Evolutionary conservation across 2,329 filamentous ascomycete genomes (phyloP), one percentile per base, ranked within the genome.

Genomic region (Curvularia lunata): DNA sequence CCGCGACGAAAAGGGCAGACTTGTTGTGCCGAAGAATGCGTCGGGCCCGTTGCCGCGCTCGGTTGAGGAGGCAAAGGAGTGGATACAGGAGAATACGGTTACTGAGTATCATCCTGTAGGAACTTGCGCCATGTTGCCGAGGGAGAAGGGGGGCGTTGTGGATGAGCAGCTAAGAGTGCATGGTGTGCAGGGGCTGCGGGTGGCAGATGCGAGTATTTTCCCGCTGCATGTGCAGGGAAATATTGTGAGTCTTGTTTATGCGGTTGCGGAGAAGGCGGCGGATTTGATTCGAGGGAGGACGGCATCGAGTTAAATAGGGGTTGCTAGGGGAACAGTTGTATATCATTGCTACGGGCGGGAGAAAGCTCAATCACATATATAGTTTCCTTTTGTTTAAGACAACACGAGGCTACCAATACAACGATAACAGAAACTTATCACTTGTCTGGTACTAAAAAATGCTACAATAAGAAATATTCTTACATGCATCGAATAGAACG

Each of bases 71-170:
- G 65, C 63, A 1, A 67, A 63, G 32, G n/a, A 34, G 5, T 59
- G 60, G 41, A 42, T 63, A 2, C 51, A 48, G 3, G 52, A 58
- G 18, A 65, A 66, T 19, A 43, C 63, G 4, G 53, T 62, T 10
- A 68, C 66, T 0, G 61, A 66, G 38, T 69, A 69, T 32, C 72
- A 76, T 51, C 70, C 72, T 0, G 56, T 70, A 5, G 71, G 76
- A 1, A 77, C 74, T 7, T 76, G 74, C 43, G 66, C 74, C 0
- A 74, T 76, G 71, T 61, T 73, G 66, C 50, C 61, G 1, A 58
- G 61, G 32, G 68, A 72, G 10, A 40, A 66, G 8, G 70, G 72
- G 0, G 74, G 74, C 1, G 73, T 75, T 4, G 72, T 76, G 10
- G 71, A 75, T 46, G 51, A 58, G 4, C 37, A 61, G 32, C 27